Base-by-base conservation (phyloP, 1,284 basidiomycete genomes). In the Heterobasidion occidentale region DNA sequence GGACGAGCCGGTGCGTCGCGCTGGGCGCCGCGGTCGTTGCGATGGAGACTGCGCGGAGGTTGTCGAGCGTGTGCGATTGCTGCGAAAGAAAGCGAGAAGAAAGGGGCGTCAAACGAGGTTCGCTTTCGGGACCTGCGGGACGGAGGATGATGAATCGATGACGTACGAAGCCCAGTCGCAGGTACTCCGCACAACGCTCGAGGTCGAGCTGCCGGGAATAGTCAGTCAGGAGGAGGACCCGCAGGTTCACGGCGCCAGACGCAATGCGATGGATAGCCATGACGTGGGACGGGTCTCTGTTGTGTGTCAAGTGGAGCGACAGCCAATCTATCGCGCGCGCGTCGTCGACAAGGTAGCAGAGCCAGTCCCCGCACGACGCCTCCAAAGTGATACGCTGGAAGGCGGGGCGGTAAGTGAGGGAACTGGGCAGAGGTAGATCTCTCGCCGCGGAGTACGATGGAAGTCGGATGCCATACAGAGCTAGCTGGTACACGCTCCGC, bases 281-380 rank as follows among this genome's bases (percentile, higher is more conserved):
- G 9, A n/a, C 49, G 34, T 17, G 34, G 19, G 50, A 52, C 57
- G 9, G 9, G 34, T n/a, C 14, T 8, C 6, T 20, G 9, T 46
- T 35, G 11, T 55, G 47, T 27, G 15, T 15, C 6, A 58, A 17
- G 8, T 38, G 46, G 8, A 60, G n/a, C 12, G 20, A 36, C 17
- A 60, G 52, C 59, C 59, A 60, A 35, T 59, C 59, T 19, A 60
- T 47, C 12, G 44, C 51, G 14, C 55, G 50, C 0, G 59, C 59
- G 36, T 60, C 38, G 20, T 19, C 55, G 47, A 60, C 27, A 36
- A 60, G 11, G 12, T 44, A 11, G 1, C 48, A 46, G 20, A 60
- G 11, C 59, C 59, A 55, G 8, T 36, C 36, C 2, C 53, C 51
- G 15, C 50, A 36, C 36, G 27, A 38, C 36, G 58, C 45, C 9